These are phyloP conservation scores for Ogataea degrootiae DNA, from an alignment of 805 yeast genomes.

Conservation along the genomic window DNA sequence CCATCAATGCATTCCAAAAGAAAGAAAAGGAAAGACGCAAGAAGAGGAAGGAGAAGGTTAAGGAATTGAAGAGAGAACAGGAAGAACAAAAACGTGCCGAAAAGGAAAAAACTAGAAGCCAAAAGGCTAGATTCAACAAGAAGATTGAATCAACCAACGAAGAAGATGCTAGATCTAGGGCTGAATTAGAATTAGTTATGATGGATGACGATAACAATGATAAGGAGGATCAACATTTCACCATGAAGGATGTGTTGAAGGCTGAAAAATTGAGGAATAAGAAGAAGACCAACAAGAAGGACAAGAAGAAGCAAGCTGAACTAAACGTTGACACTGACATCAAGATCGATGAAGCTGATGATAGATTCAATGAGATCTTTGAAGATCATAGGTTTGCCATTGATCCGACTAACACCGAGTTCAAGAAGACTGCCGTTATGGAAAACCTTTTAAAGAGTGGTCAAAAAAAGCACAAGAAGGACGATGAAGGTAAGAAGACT, in stretches of 20 bases:
- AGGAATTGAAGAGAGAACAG: conserved; percentile 50
- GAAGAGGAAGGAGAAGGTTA: conserved; percentile 72
- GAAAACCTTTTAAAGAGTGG: conserved; percentile 75
- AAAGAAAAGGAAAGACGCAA: conserved; percentile 92
- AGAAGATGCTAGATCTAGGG: conserved; percentile 43
- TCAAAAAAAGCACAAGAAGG: conserved; percentile 41
- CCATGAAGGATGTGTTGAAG: conserved; percentile 71
- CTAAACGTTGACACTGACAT: conserved; percentile 38
- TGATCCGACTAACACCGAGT: conserved; percentile 90
- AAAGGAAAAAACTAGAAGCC: conserved; percentile 25
- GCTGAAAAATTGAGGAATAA: conserved; percentile 62
- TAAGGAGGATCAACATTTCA: conserved; percentile 58
- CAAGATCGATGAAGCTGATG: conserved; percentile 71
- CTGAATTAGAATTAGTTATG: conserved; percentile 70
- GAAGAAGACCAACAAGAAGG: conserved; percentile 41
- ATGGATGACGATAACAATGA: conserved; percentile 50
- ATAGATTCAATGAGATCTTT: conserved; percentile 78
- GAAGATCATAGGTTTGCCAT: conserved; percentile 89
- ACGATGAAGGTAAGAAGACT: conserved; percentile 7
- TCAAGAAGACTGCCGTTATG: conserved; percentile 84
- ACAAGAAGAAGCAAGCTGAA: conserved; percentile 46
- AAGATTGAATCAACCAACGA: conserved; percentile 26
- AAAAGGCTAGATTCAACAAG: conserved; percentile 20
- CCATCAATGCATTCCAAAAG: conserved; percentile 74
- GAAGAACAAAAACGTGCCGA: conserved; percentile 47